Percentiles rank a stretch among this genome's conserved stretches.
Conservation (phyloP, 2,329 filamentous ascomycete genomes). For the Dactylella cylindrospora region DNA sequence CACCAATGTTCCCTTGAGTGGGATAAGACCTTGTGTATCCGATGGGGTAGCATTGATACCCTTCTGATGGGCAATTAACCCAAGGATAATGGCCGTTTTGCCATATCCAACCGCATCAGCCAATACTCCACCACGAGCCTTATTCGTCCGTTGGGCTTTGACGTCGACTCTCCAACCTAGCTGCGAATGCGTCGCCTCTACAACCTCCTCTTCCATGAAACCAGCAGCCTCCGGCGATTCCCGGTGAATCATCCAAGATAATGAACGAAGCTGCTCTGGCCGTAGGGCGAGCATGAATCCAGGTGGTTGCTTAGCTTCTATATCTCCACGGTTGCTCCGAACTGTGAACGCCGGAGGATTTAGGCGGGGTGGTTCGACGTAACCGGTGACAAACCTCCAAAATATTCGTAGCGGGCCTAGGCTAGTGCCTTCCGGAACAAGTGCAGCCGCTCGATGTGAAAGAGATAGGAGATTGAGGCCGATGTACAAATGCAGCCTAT, state of each 20-base stretch:
- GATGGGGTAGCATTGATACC: conserved; percentile 44
- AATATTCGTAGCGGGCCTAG: conserved; percentile 28
- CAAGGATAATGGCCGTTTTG: conserved; percentile 65
- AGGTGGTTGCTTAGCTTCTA: conserved; percentile 50
- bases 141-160: conserved; percentile 53
- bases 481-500: conserved; percentile 53
- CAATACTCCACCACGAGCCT: conserved; percentile 62
- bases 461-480: conserved; percentile 54
- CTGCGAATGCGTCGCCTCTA: conserved; percentile 58
- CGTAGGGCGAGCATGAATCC: conserved; percentile 54
- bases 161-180: conserved; percentile 63
- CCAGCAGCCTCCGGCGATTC: conserved; percentile 54
- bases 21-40: conserved; percentile 45
- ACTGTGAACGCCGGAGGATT: conserved; percentile 54
- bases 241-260: conserved; percentile 63
- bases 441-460: conserved; percentile 53
- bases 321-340: conserved; percentile 54
- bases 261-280: conserved; percentile 59
- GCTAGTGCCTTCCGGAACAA: conserved; percentile 45
- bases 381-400: conserved; percentile 58
- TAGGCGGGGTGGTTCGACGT: conserved; percentile 47
- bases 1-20: conserved; percentile 62
- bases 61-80: conserved; percentile 58
- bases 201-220: conserved; percentile 60
- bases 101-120: conserved; percentile 68